A percentile compares a stretch with the other conserved stretches of the same genome.
Conservation (phyloP, 176 grass and related monocot genomes). For the Leersia perrieri region DNA sequence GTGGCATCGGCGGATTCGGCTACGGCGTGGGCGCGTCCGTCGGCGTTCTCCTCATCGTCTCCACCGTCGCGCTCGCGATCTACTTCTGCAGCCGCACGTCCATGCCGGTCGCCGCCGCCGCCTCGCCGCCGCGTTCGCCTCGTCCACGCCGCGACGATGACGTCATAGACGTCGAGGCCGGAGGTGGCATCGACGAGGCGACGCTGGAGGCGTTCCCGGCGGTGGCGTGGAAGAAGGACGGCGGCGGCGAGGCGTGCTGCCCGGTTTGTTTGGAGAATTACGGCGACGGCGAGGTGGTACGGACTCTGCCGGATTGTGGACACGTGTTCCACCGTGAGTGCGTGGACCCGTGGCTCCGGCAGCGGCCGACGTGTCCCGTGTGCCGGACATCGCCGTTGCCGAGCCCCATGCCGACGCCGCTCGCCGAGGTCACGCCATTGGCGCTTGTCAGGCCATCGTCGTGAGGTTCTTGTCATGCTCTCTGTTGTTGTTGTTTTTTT, state of each 20-base stretch:
- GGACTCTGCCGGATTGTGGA: slow-evolving; percentile 61
- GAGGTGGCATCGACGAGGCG: slow-evolving; percentile 68
- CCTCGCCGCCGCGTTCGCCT: neutral
- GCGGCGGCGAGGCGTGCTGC: slow-evolving; percentile 26
- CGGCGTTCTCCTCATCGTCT: slow-evolving; percentile 68
- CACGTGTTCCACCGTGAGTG: slow-evolving; percentile 74
- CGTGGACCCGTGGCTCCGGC: slow-evolving; percentile 67
- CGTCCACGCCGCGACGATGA: neutral
- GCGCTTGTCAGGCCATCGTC: slow-evolving; percentile 15
- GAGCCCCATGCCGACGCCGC: slow-evolving; percentile 68
- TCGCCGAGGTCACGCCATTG: slow-evolving; percentile 62
- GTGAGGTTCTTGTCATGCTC: neutral
- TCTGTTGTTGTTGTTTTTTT: neutral
- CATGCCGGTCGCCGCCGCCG: neutral
- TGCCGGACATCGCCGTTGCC: slow-evolving; percentile 74
- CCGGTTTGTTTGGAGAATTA: slow-evolving; percentile 61
- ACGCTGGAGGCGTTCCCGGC: slow-evolving; percentile 61
- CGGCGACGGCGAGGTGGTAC: slow-evolving; percentile 49
- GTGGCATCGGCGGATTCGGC: slow-evolving; percentile 49
- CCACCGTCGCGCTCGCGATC: slow-evolving; percentile 54
- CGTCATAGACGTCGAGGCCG: slow-evolving; percentile 30
- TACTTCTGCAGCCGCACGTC: slow-evolving; percentile 66
- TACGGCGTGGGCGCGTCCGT: slow-evolving; percentile 69
- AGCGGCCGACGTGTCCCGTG: slow-evolving; percentile 62
- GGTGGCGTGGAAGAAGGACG: slow-evolving; percentile 17